Base-by-base conservation (phyloP, 371 early-diverging fungal genomes). In the Apophysomyces variabilis region DNA sequence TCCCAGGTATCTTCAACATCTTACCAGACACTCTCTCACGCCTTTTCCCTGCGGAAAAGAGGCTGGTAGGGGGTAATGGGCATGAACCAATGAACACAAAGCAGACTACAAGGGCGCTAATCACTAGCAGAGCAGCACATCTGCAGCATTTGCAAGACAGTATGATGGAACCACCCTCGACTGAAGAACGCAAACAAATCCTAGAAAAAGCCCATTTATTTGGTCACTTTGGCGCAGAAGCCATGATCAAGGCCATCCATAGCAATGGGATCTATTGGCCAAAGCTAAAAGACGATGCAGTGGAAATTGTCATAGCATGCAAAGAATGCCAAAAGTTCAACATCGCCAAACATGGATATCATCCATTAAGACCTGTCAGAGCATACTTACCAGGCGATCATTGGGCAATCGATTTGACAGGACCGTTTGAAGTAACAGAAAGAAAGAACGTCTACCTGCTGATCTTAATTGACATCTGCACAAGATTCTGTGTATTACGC, bases 401-500 rank as follows among this genome's bases (percentile, higher is more conserved):
- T 36, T 64, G 69, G 62, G 66, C 68, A 8, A 71, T 73, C 0
- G 77, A 77, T 43, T 41, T 72, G 13, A 68, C 77, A 58, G 71
- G 69, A 12, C 68, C 71, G 7, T 64, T 72, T 54, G 26, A 39
- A 9, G 62, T 64, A 18, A 61, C 70, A 3, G 5, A 43, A 7
- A 47, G n/a, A 26, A 18, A 18, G 18, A 18, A 18, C 18, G 0
- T 18, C 18, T 18, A 18, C 18, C 18, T 18, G 18, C 18, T 18
- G 0, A 18, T 18, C 18, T 0, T 18, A 18, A 18, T 18, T 18
- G 18, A 18, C 18, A 18, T 18, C 18, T 18, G 18, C 18, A 18
- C 18, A 18, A 18, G 18, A 18, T 18, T 18, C 18, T 18, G 18
- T 18, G 18, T 18, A 18, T 18, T 18, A 18, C 0, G 18, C 18